Evolutionary conservation across 2,329 filamentous ascomycete species (phyloP).

Genomic region (Diaporthe sp.): DNA sequence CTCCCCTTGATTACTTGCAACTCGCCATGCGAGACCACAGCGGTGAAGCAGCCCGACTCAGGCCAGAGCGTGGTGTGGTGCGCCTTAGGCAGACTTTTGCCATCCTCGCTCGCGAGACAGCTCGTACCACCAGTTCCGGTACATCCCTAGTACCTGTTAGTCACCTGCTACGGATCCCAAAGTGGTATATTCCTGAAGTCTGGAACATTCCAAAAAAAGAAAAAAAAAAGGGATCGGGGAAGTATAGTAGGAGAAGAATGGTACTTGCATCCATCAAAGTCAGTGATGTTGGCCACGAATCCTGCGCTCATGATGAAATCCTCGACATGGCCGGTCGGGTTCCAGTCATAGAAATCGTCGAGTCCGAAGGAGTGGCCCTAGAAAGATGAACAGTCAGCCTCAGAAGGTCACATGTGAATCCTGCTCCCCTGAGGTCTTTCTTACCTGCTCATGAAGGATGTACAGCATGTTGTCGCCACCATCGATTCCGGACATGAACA

Average conservation of each 20-base stretch:
- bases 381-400: background rate
- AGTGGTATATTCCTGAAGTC: too few species aligned
- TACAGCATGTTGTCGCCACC: slow-evolving; percentile 53
- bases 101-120: slow-evolving; percentile 15
- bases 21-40: background rate
- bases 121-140: slow-evolving; percentile 59
- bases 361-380: slow-evolving; percentile 14
- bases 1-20: background rate
- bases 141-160: slow-evolving; percentile 51
- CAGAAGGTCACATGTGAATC: background rate
- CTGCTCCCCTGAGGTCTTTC: too few species aligned
- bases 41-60: background rate
- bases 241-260: too few species aligned
- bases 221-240: too few species aligned
- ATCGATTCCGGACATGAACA: slow-evolving; percentile 5
- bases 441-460: slow-evolving; percentile 13
- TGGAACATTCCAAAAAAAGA: too few species aligned
- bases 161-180: too few species aligned
- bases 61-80: background rate
- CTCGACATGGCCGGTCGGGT: background rate
- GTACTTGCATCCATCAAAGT: slow-evolving; percentile 59
- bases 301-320: slow-evolving; percentile 45
- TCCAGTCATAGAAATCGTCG: slow-evolving; percentile 17
- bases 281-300: slow-evolving; percentile 56
- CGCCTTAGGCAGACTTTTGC: background rate